Base-by-base conservation (phyloP, 2,329 filamentous ascomycete genomes). In the Xylariaceae sp. region DNA sequence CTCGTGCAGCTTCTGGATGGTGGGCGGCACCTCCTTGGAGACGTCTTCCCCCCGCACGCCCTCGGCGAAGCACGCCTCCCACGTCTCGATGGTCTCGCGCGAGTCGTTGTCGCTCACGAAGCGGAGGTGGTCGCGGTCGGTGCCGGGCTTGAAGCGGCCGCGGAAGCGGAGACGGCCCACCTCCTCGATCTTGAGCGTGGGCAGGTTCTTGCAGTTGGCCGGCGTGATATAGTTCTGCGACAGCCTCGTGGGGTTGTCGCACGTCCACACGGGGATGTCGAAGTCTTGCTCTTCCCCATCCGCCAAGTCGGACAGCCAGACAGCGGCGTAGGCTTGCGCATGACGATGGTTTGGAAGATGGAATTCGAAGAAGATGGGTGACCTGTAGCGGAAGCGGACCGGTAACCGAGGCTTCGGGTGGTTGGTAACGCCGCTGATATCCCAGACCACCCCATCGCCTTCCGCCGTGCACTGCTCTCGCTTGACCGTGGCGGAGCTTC, bases 201-300 rank as follows among this genome's bases (percentile, higher is more conserved):
- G 82, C 10, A 86, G 71, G 2, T 72, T 62, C 8, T 67, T 60
- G 55, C 74, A 79, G 52, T 92, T 94, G 13, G 80, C 69, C 39
- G 88, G 77, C 0, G 86, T 94, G 50, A 95, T 83, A 58, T 90
- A 95, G 55, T 94, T 96, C 53, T 96, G 90, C 1, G 83, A 85
- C 9, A 96, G 67, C 4, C 90, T 77, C 40, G 75, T 66, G 0
- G 80, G 70, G 37, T 84, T 83, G 47, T 83, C 71, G 16, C 88
- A 94, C 32, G 73, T 80, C 83, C 88, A 96, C 37, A 98, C 82
- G 0, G 90, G 92, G n/a, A 96, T 70, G 44, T 92, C 83, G 49
- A 95, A 80, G 11, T 82, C 72, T 2, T 70, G 71, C 32, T 83
- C 77, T 42, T 92, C 80, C 37, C 84, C 83, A 51, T 96, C 92